Evolutionary conservation across 2,329 filamentous ascomycete genomes (phyloP), one percentile per base, ranked within the genome.

Genomic region (Claviceps monticola): DNA sequence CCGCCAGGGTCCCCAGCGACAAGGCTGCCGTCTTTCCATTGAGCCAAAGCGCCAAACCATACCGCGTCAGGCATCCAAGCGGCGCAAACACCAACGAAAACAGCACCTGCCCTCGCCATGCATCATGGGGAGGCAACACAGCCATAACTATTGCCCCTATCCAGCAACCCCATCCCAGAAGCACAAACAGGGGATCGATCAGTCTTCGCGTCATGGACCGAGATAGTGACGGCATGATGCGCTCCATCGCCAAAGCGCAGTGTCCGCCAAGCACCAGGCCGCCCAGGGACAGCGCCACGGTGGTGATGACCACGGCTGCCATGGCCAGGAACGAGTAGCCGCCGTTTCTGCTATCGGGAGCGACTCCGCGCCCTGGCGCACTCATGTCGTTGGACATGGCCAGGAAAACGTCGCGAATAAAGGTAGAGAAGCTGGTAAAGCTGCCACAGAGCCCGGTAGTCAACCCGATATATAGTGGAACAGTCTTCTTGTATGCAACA

Each of bases 391-490:
- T 93, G 4, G 86, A 83, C 17, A 94, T 68, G 0, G 87, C 84
- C 21, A 95, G 75, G 63, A 94, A 95, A 14, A 76, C 68, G 60
- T 95, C 90, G 6, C 86, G 78, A 46, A 90, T 82, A 63, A 95
- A 94, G 19, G 83, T 82, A 0, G 89, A 95, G 67, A 95, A 95
- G 9, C 85, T 90, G 0, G 90, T 96, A 61, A 93, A 87, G 57
- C 86, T 90, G 55, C 91, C 88, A 61, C 88, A 95, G 66, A 93
- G 93, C 11, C 86, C 91, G 0, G 86, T 95, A 0, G 87, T 80
- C 5, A 96, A 78, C 49, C 86, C 90, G 53, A 95, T 84, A 62
- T 94, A 95, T 0, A 95, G 73, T 0, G 91, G 90, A 29, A 95
- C 85, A 0, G 86, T 86, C 71, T 94, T 95, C 64, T 95, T 95